Base-by-base conservation (phyloP, 306 rosid genomes). In the Sesbania bispinosa region DNA sequence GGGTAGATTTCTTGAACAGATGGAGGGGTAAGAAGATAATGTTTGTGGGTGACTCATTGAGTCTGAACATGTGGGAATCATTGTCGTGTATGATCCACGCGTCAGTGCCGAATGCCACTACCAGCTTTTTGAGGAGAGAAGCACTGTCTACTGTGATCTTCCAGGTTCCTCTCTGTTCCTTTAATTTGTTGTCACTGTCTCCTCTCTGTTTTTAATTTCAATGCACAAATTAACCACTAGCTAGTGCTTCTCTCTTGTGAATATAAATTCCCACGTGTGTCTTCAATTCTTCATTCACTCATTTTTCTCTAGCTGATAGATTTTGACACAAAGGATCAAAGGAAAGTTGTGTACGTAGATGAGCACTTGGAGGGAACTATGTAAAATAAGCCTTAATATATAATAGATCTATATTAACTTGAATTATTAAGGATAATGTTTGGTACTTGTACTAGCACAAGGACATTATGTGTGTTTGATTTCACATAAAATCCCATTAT, bases 41-140 rank as follows among this genome's bases (percentile, higher is more conserved):
- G 93, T 93, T 90, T 73, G 98, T 93, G 68, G 98, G 98, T 0
- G 98, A 93, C 71, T 94, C 98, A 27, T 81, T 94, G 91, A 94
- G 98, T 85, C 48, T 89, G 35, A 94, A 94, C 81, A 89, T 89
- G 98, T 94, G 97, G 97, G 89, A 93, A 83, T 93, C 98, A 26
- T 62, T 93, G 41, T 60, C 87, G 1, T 90, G 96, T 77, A 83
- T 90, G 89, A 77, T 90, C 62, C 85, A 85, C 26, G 82, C 88
- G 75, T 83, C 96, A 65, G 86, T 81, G 75, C 91, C 89, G 0
- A 79, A 78, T 75, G 74, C 84, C 9, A 85, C 70, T 51, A 67
- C 86, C 55, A 69, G 6, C 57, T 79, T 71, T 70, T 41, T 42
- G 13, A 80, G 69, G 77, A 78, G 13, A 38, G 78, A 61, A 4